These are phyloP conservation scores for Dovyalis caffra DNA, from an alignment of 345 rosid genomes.

Conservation along the genomic window DNA sequence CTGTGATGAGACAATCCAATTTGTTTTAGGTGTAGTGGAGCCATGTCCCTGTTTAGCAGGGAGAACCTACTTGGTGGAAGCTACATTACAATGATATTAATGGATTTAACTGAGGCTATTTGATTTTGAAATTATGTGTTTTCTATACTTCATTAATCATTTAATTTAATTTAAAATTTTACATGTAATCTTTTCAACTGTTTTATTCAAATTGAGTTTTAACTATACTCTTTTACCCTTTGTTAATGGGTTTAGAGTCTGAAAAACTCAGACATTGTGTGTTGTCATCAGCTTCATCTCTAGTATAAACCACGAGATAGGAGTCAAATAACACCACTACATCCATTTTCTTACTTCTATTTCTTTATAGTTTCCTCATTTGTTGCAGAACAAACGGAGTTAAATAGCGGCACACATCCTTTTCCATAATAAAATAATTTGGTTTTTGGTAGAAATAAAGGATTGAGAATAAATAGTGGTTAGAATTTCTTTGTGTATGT, in stretches of 20 bases:
- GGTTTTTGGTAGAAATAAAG: too few species aligned
- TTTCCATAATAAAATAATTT: too few species aligned
- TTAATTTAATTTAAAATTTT: too few species aligned
- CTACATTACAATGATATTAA: constrained; percentile 21
- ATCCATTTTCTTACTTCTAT: not conserved
- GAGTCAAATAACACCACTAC: constrained; percentile 69
- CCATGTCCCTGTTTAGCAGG: constrained; percentile 32
- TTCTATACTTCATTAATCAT: not conserved
- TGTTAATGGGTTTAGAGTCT: constrained; percentile 32
- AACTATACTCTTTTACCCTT: constrained; percentile 37
- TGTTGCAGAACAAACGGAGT: too few species aligned
- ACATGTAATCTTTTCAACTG: too few species aligned
- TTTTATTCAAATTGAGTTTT: constrained; percentile 32
- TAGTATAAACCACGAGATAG: constrained; percentile 30
- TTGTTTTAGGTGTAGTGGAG: constrained; percentile 28
- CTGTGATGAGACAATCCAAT: constrained; percentile 26
- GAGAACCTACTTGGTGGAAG: constrained; percentile 40
- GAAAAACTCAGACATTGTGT: constrained; percentile 52
- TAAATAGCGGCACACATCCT: too few species aligned
- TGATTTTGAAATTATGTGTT: not conserved
- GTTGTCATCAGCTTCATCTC: constrained; percentile 81
- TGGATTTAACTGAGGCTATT: constrained; percentile 25
- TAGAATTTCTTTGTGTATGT: too few species aligned
- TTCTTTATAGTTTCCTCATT: too few species aligned
- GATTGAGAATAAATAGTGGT: too few species aligned